phyloP scores from a whole-genome alignment of 176 grass and related monocot species.

The Eragrostis nindensis region DNA sequence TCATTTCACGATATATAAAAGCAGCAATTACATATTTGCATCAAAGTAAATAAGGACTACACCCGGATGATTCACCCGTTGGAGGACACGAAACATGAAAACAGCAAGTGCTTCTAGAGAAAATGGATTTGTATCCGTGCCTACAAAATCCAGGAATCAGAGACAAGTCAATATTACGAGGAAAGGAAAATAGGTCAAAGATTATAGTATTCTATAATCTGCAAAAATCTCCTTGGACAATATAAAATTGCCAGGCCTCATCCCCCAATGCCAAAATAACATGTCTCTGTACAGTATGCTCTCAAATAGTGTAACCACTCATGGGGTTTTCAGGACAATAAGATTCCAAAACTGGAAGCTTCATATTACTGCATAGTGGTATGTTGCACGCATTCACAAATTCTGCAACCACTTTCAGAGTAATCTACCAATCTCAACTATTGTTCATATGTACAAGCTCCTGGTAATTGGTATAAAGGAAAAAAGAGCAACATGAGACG shows the following conservation, averaged over 20 bases:
- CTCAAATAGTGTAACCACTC: conserved; percentile 5
- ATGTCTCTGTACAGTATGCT: not conserved
- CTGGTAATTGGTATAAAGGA: not conserved
- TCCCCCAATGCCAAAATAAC: not conserved
- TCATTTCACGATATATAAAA: conserved; percentile 30
- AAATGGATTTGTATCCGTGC: conserved; percentile 91
- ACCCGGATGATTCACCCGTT: conserved; percentile 89
- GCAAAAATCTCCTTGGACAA: conserved; percentile 7
- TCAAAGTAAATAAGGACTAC: conserved; percentile 18
- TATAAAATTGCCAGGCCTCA: not conserved
- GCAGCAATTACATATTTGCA: conserved; percentile 17
- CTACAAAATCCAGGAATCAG: conserved; percentile 50
- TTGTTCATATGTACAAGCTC: not conserved
- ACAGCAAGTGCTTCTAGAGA: conserved; percentile 93
- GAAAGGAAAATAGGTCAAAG: not conserved
- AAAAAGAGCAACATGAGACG: not conserved
- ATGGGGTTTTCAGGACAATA: not conserved
- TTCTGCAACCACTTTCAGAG: not conserved
- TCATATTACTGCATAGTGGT: not conserved
- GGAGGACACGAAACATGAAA: conserved; percentile 90
- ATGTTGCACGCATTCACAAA: conserved; percentile 30
- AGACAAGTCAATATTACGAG: conserved; percentile 18
- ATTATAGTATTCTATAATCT: not conserved
- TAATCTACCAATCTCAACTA: conserved; percentile 3
- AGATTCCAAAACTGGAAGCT: not conserved